Evolutionary conservation across 1,139 yeast genomes (phyloP).

Genomic region (Blastobotrys serpentis): DNA sequence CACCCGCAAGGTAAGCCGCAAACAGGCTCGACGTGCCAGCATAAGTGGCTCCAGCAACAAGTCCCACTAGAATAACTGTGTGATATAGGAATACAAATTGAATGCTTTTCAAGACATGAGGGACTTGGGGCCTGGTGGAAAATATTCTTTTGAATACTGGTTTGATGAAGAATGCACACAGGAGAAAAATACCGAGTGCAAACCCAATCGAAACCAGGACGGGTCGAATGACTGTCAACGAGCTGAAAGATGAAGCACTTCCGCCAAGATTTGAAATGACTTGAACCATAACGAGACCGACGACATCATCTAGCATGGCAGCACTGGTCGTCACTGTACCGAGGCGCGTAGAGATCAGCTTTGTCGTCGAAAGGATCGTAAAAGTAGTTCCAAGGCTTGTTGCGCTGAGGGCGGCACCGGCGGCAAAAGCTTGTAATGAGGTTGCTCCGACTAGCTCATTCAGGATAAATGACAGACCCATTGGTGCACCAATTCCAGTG

Average conservation of each 20-base stretch:
- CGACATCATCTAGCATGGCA: slow-evolving; percentile 16
- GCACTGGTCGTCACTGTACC: slow-evolving; percentile 12
- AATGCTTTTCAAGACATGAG: background rate
- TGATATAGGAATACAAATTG: background rate
- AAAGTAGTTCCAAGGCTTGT: slow-evolving; percentile 15
- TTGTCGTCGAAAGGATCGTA: slow-evolving; percentile 10
- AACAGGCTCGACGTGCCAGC: slow-evolving; percentile 13
- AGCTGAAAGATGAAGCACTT: background rate
- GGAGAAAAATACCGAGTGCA: background rate
- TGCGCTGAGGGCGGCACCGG: slow-evolving; percentile 12
- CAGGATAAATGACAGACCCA: slow-evolving; percentile 10
- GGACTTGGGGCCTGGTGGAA: background rate
- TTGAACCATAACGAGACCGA: slow-evolving; percentile 15
- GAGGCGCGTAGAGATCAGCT: slow-evolving; percentile 4
- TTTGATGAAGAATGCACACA: slow-evolving; percentile 2
- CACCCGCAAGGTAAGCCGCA: slow-evolving; percentile 14
- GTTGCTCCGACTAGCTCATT: background rate
- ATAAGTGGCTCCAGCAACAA: slow-evolving; percentile 10
- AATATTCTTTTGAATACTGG: background rate
- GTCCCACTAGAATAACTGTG: slow-evolving; percentile 1
- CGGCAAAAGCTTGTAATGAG: slow-evolving; percentile 11
- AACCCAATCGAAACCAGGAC: slow-evolving; percentile 11
- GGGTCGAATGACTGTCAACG: slow-evolving; percentile 7
- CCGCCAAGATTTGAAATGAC: slow-evolving; percentile 8
- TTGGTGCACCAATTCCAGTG: slow-evolving; percentile 11